These are phyloP conservation scores for Achaetomiella virescens DNA, from an alignment of 495 filamentous ascomycete species.

Conservation along the genomic window DNA sequence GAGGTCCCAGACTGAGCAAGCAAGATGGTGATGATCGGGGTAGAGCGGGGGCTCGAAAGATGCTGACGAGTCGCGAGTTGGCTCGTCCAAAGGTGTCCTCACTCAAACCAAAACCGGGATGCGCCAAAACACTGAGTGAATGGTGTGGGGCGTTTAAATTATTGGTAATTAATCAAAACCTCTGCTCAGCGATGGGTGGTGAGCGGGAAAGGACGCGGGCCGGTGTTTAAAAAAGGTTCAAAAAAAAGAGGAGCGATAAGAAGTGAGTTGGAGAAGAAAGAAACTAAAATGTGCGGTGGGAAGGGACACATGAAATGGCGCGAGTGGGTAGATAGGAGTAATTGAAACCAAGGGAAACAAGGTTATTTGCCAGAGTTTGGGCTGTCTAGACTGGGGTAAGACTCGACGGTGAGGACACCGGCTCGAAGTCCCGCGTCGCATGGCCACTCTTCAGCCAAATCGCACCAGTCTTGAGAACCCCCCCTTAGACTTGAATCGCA, in stretches of 20 bases:
- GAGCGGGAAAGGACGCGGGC: not conserved
- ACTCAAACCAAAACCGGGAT: not conserved
- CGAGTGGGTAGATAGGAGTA: slow-evolving; percentile 8
- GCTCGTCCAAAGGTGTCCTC: not conserved
- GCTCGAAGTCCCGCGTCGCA: slow-evolving; percentile 6
- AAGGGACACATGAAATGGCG: not conserved
- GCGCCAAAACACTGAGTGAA: not conserved
- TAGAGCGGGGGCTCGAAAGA: too few relatives aligned
- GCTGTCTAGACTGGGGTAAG: not conserved
- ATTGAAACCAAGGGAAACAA: slow-evolving; percentile 18
- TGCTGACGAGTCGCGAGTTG: not conserved
- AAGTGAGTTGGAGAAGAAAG: slow-evolving; percentile 1
- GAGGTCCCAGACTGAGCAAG: not conserved
- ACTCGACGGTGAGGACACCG: not conserved
- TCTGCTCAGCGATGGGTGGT: not conserved
- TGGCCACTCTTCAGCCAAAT: slow-evolving; percentile 19
- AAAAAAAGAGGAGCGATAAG: not conserved
- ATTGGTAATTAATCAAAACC: not conserved
- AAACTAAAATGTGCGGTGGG: slow-evolving; percentile 10
- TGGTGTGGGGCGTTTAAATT: not conserved
- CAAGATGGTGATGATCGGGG: not conserved
- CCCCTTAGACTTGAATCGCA: not conserved
- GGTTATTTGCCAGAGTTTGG: slow-evolving; percentile 10
- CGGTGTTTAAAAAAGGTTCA: not conserved
- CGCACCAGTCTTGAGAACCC: slow-evolving; percentile 10